Evolutionary conservation across 148 eudicot genomes (phyloP).

Genomic region (Vaccinium darrowii): DNA sequence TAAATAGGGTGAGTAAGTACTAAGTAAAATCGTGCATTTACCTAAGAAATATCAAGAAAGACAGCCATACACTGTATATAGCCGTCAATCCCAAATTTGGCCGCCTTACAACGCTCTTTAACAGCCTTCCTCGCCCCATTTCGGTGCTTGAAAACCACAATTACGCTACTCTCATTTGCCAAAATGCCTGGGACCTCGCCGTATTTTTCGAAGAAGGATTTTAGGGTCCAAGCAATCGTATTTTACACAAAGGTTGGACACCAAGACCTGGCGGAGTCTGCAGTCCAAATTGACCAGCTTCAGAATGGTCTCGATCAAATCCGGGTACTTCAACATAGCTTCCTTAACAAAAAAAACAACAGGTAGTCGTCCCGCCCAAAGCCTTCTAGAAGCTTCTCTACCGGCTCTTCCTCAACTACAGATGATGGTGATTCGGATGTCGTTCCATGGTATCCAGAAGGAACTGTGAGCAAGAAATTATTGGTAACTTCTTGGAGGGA

Average conservation of each 20-base stretch:
- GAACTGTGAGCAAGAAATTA: background rate
- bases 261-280: background rate
- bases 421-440: background rate
- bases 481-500: background rate
- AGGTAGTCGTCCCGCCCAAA: background rate
- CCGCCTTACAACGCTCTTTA: background rate
- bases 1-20: background rate
- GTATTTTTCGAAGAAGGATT: background rate
- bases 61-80: background rate
- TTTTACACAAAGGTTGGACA: background rate
- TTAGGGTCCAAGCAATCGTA: background rate
- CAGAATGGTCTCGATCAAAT: background rate
- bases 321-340: background rate
- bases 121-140: background rate
- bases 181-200: background rate
- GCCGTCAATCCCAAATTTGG: too few relatives aligned
- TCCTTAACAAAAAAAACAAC: background rate
- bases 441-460: background rate
- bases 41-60: background rate
- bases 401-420: background rate
- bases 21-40: background rate
- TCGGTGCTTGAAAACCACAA: background rate
- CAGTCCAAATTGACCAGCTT: background rate
- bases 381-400: background rate
- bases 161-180: background rate